Evolutionary conservation across 1,139 yeast species (phyloP).

Genomic region (Yamadazyma kanchanaburiensis): DNA sequence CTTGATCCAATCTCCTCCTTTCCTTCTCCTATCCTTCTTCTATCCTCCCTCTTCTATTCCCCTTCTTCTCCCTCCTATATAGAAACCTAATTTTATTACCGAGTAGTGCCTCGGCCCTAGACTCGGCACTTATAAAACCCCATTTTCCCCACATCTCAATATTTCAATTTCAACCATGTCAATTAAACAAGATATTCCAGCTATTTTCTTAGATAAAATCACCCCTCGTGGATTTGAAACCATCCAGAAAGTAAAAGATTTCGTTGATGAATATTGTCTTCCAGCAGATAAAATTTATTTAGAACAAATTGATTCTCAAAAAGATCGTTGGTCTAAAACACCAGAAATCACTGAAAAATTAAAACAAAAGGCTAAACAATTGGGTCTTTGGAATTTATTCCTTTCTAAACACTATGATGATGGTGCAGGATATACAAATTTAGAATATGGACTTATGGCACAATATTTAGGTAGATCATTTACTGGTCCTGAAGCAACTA

Average conservation of each 20-base stretch:
- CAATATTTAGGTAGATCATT: conserved; percentile 59
- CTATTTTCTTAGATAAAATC: conserved; percentile 39
- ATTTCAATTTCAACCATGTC: too few species aligned
- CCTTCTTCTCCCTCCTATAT: too few species aligned
- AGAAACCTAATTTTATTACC: too few species aligned
- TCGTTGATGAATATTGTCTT: conserved; percentile 57
- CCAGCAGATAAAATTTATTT: conserved; percentile 54
- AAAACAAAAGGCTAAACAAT: conserved; percentile 51
- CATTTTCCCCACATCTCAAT: too few species aligned
- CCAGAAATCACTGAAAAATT: conserved; percentile 54
- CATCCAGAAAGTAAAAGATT: conserved; percentile 46
- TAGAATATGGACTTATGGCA: conserved; percentile 72
- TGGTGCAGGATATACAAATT: conserved; percentile 62
- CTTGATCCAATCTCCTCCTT: too few species aligned
- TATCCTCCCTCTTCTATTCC: too few species aligned
- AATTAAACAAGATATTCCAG: conserved; percentile 39
- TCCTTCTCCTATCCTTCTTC: too few species aligned
- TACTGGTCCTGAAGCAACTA: conserved; percentile 62
- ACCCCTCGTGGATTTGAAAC: conserved; percentile 52
- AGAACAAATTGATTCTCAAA: conserved; percentile 37
- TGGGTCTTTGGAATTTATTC: conserved; percentile 67
- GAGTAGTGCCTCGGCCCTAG: too few species aligned
- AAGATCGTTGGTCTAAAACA: conserved; percentile 46
- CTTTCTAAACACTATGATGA: conserved; percentile 54
- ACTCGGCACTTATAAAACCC: too few species aligned